Evolutionary conservation across 2,329 filamentous ascomycete species (phyloP).

Genomic region (Aspergillus sp.): DNA sequence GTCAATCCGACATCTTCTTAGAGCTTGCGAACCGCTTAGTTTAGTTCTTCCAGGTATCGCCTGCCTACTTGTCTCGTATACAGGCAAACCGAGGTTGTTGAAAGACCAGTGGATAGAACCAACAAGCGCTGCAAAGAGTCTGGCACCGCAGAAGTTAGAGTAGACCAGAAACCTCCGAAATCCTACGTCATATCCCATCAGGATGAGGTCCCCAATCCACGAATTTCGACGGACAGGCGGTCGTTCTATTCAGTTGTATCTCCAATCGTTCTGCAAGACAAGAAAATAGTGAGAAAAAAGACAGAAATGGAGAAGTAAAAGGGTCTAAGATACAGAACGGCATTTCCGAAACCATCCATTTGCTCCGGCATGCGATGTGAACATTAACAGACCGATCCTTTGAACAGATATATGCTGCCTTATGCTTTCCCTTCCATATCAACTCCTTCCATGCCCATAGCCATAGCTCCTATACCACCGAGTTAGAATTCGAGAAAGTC

Average conservation of each 20-base stretch:
- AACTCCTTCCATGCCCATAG: conserved; percentile 22
- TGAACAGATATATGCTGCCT: conserved; percentile 19
- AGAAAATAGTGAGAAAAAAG: conserved; percentile 1
- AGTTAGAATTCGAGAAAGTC: conserved; percentile 11
- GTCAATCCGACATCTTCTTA: too few species aligned
- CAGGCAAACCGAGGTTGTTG: too few species aligned
- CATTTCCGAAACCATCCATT: conserved; percentile 6
- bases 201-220: too few species aligned
- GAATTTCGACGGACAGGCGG: neutral
- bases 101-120: too few species aligned
- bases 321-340: conserved; percentile 16
- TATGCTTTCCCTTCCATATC: conserved; percentile 18
- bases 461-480: conserved; percentile 15
- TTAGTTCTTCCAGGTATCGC: too few species aligned
- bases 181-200: too few species aligned
- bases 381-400: conserved; percentile 13
- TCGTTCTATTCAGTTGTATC: conserved; percentile 1
- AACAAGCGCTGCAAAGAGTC: too few species aligned
- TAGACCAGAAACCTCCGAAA: too few species aligned
- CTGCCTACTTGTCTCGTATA: too few species aligned
- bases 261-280: neutral
- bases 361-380: conserved; percentile 16
- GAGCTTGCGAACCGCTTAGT: too few species aligned
- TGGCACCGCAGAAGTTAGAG: too few species aligned
- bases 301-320: conserved; percentile 3